These are phyloP conservation scores for Hortaea werneckii DNA, from an alignment of 2,329 filamentous ascomycete species.

Conservation along the genomic window DNA sequence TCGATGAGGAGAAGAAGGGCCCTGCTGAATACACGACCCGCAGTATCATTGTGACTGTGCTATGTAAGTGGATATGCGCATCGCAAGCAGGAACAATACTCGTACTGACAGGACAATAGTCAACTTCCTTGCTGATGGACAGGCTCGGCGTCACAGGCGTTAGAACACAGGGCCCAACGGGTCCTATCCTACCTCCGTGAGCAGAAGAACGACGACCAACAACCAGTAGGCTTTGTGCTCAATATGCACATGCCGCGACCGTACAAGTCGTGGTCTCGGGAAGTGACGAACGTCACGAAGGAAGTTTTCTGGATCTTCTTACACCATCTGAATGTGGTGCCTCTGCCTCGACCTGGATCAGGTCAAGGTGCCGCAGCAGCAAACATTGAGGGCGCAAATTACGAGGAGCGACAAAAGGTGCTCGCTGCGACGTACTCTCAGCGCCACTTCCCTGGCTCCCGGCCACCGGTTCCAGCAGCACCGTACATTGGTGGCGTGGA, in stretches of 20 bases:
- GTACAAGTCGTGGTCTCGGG: conserved; percentile 89
- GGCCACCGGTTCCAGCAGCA: conserved; percentile 83
- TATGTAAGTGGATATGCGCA: conserved; percentile 40
- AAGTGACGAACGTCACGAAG: conserved; percentile 85
- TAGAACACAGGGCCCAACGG: conserved; percentile 54
- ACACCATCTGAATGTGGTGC: conserved; percentile 81
- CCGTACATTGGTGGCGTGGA: conserved; percentile 96
- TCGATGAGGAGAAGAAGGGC: conserved; percentile 96
- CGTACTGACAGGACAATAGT: conserved; percentile 33
- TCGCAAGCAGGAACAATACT: too few relatives aligned
- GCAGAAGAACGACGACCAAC: conserved; percentile 62
- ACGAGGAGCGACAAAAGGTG: conserved; percentile 12
- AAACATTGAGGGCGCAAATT: conserved; percentile 2
- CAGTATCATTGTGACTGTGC: conserved; percentile 75
- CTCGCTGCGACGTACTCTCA: conserved; percentile 40
- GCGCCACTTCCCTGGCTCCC: conserved; percentile 70
- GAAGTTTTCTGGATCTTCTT: conserved; percentile 99
- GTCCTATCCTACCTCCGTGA: conserved; percentile 74
- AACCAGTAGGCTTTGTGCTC: conserved; percentile 74
- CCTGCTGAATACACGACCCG: conserved; percentile 94
- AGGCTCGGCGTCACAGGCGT: conserved; percentile 31
- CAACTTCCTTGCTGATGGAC: conserved; percentile 65
- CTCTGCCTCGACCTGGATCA: conserved; percentile 40
- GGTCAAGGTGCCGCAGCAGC: conserved; percentile 13
- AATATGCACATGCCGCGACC: conserved; percentile 81